Evolutionary conservation across 2,329 filamentous ascomycete species (phyloP).

Genomic region (Zasmidium angulare): DNA sequence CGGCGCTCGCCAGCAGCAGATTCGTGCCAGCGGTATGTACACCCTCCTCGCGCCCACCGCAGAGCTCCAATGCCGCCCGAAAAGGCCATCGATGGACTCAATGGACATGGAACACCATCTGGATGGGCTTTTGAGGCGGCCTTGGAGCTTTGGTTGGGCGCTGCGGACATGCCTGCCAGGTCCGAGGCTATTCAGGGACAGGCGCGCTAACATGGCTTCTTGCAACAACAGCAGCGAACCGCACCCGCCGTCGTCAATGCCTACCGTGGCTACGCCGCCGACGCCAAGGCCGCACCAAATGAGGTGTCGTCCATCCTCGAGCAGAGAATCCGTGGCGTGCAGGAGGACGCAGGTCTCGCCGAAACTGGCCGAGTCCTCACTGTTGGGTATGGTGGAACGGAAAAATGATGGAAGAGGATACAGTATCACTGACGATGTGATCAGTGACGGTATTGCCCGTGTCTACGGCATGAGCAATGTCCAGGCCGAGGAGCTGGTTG

Average conservation of each 20-base stretch:
- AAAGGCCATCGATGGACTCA: conserved; percentile 22
- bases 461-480: conserved; percentile 99
- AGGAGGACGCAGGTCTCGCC: conserved; percentile 93
- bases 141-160: conserved; percentile 39
- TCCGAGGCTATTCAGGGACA: conserved; percentile 33
- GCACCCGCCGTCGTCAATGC: conserved; percentile 70
- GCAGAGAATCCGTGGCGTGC: conserved; percentile 97
- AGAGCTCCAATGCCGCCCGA: conserved; percentile 42
- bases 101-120: conserved; percentile 46
- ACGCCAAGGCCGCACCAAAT: conserved; percentile 92
- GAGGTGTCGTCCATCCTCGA: conserved; percentile 99
- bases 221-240: conserved; percentile 68
- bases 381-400: conserved; percentile 76
- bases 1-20: conserved; percentile 87
- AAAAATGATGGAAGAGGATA: not conserved
- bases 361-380: conserved; percentile 99
- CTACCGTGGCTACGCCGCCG: conserved; percentile 83
- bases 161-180: conserved; percentile 30
- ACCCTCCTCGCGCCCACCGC: conserved; percentile 42
- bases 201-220: conserved; percentile 52
- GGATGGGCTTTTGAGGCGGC: conserved; percentile 35
- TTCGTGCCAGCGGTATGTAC: conserved; percentile 82
- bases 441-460: conserved; percentile 99
- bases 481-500: conserved; percentile 99
- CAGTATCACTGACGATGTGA: conserved; percentile 16